Evolutionary conservation across 2,329 filamentous ascomycete species (phyloP), one percentile per base, ranked within the genome.

Genomic region (Curvularia sp.): DNA sequence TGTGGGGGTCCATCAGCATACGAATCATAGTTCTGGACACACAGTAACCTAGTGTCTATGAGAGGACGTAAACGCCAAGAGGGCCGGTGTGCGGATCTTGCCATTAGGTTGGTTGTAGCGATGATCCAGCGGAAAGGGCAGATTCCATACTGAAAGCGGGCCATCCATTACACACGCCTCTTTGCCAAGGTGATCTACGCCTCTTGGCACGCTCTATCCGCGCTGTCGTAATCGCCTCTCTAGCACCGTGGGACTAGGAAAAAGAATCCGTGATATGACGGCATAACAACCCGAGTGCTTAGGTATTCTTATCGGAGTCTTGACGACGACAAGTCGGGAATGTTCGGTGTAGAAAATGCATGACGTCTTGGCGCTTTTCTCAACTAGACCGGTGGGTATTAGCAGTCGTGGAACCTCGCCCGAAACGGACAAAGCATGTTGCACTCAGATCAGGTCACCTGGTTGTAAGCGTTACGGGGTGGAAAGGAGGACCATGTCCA

Each of bases 111-210:
- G 33, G 49, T 12, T 26, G 47, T 48, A 60, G 54, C 35, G 28
- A 15, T 18, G 24, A 28, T 26, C 57, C 50, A 43, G 57, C 42
- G 50, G 50, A 60, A 26, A 53, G 58, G 53, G 60, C 48, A 31
- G 58, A 63, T 64, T 56, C 60, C 58, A 53, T 57, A 66, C 60
- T 26, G 35, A 49, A 53, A 51, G 35, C 41, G 43, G 41, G 39
- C 43, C 24, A 47, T 38, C 44, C 22, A 55, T 63, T 30, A 57
- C 52, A 67, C 62, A 62, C 47, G 55, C 30, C 52, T 49, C 33
- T 52, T 51, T 24, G 66, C 66, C 65, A 67, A 69, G 66, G 35
- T 58, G 65, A 67, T 66, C 58, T 60, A 41, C 57, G 33, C 31
- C 24, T 35, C 66, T 67, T 69, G 65, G 65, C 66, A 28, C 44